A percentile compares a stretch with the other conserved stretches of the same genome.
Evolutionary conservation across 148 eudicot species (phyloP).

Genomic region (Hydrangea macrophylla): DNA sequence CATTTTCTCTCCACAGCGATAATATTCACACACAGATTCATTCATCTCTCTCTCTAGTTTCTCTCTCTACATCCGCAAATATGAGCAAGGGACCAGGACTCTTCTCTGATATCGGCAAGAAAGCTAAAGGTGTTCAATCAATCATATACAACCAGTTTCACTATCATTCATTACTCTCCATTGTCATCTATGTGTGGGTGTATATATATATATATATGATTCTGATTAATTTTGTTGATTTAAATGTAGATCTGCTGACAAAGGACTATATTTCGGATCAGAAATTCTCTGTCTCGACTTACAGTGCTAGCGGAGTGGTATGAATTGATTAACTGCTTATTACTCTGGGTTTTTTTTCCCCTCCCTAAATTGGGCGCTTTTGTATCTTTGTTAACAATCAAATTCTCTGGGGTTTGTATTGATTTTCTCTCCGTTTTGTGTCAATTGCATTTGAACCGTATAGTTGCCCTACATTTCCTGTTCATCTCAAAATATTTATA

Average conservation of each 20-base stretch:
- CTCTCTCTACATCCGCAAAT: slow-evolving; percentile 14
- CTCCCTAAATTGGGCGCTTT: too few relatives aligned
- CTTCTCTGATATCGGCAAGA: slow-evolving; percentile 40
- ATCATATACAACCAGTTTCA: neutral
- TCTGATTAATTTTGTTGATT: neutral
- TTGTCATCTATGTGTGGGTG: neutral
- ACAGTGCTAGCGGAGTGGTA: slow-evolving; percentile 87
- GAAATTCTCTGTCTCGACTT: slow-evolving; percentile 70
- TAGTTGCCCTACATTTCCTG: too few relatives aligned
- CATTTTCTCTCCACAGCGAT: neutral
- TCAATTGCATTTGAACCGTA: too few relatives aligned
- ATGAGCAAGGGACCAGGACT: slow-evolving; percentile 47
- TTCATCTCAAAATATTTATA: too few relatives aligned
- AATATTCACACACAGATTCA: neutral
- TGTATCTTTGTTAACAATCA: too few relatives aligned
- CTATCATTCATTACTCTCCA: neutral
- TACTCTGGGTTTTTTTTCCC: too few relatives aligned
- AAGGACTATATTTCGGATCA: slow-evolving; percentile 77
- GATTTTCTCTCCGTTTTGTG: too few relatives aligned
- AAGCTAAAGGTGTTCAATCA: slow-evolving; percentile 31
- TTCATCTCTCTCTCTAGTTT: neutral
- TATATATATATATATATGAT: neutral
- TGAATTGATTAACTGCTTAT: slow-evolving; percentile 6
- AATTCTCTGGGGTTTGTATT: too few relatives aligned
- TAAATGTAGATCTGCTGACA: slow-evolving; percentile 69